Conservation (phyloP, 768 basidiomycete species). For the Kwoniella mangroviensis region DNA sequence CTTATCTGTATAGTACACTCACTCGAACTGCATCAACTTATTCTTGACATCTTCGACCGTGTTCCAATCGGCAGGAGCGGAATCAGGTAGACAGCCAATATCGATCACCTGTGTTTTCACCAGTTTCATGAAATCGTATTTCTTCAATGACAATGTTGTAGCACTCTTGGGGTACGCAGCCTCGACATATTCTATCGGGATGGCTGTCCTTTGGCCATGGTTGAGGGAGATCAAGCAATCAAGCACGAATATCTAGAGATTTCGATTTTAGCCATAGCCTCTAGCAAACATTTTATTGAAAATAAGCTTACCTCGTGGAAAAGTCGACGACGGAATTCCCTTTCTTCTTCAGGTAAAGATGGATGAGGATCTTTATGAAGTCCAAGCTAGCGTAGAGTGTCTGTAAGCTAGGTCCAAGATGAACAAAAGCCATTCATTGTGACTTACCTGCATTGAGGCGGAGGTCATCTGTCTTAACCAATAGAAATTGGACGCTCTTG, state of each 20-base stretch:
- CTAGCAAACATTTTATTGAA: neutral
- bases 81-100: constrained; percentile 45
- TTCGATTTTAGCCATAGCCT: neutral
- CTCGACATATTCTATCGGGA: constrained; percentile 44
- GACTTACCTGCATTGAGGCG: constrained; percentile 32
- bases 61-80: constrained; percentile 35
- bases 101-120: constrained; percentile 46
- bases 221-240: constrained; percentile 51
- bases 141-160: constrained; percentile 21
- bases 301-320: constrained; percentile 40
- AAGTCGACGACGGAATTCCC: constrained; percentile 44
- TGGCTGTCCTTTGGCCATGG: constrained; percentile 47
- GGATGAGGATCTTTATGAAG: constrained; percentile 50
- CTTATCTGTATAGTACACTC: constrained; percentile 15
- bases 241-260: constrained; percentile 30
- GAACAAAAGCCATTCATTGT: neutral
- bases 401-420: constrained; percentile 11
- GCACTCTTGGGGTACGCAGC: constrained; percentile 33
- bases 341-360: constrained; percentile 41
- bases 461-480: constrained; percentile 51
- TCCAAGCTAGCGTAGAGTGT: constrained; percentile 30
- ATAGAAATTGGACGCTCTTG: constrained; percentile 46
- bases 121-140: constrained; percentile 41
- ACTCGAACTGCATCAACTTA: constrained; percentile 39
- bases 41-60: constrained; percentile 30